Conservation (phyloP, 2,329 filamentous ascomycete species). For the Phialemoniopsis sp. region DNA sequence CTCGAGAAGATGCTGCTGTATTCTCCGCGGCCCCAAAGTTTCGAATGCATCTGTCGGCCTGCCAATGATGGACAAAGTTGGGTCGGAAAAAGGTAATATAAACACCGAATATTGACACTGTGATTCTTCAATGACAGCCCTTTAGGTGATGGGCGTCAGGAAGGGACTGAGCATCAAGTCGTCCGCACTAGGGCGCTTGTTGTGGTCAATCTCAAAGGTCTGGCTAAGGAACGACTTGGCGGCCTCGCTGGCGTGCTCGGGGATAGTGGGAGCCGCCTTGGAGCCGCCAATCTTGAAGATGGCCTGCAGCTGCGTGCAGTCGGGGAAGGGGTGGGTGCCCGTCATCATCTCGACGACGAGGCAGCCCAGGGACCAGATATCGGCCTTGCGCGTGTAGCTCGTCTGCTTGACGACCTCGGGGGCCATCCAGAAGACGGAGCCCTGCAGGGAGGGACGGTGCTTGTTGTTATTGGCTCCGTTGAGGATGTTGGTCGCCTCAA, state of each 20-base stretch:
- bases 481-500: conserved; percentile 85
- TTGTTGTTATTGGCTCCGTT: conserved; percentile 63
- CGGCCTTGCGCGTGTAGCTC: conserved; percentile 94
- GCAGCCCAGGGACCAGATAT: conserved; percentile 97
- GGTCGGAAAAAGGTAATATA: too few relatives aligned
- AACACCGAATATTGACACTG: too few relatives aligned
- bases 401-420: conserved; percentile 98
- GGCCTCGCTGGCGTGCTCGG: conserved; percentile 79
- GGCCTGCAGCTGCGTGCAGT: conserved; percentile 93
- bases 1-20: too few relatives aligned
- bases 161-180: conserved; percentile 84
- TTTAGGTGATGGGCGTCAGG: conserved; percentile 63
- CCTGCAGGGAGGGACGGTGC: conserved; percentile 78
- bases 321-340: conserved; percentile 90
- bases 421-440: conserved; percentile 99
- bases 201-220: conserved; percentile 95
- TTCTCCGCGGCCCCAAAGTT: too few relatives aligned
- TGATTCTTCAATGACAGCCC: neutral
- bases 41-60: too few relatives aligned
- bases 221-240: conserved; percentile 77
- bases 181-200: conserved; percentile 85
- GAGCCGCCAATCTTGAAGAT: conserved; percentile 97
- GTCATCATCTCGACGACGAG: conserved; percentile 99
- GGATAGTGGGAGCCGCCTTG: conserved; percentile 82
- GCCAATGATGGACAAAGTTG: too few relatives aligned